Percentiles rank a stretch among this genome's conserved stretches.
Evolutionary conservation across 257 asterid species (phyloP).

Genomic region (Solanum ahanhuiri): DNA sequence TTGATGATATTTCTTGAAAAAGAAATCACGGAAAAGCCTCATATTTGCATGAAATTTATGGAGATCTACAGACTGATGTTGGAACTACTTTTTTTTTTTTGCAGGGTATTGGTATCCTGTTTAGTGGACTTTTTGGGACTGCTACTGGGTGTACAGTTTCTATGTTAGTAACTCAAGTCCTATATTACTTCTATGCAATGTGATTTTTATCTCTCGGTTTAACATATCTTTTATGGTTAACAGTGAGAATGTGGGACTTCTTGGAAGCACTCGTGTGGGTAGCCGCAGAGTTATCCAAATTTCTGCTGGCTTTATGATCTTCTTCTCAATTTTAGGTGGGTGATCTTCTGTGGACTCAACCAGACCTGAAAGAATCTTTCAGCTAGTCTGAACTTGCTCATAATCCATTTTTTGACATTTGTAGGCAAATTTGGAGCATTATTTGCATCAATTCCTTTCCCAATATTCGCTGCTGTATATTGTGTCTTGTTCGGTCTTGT

Average conservation of each 20-base stretch:
- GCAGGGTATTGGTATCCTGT: slow-evolving; percentile 83
- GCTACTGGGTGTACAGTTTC: slow-evolving; percentile 81
- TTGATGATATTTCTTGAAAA: not conserved
- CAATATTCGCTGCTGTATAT: slow-evolving; percentile 81
- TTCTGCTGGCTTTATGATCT: slow-evolving; percentile 95
- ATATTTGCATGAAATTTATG: not conserved
- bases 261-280: slow-evolving; percentile 97
- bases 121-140: slow-evolving; percentile 86
- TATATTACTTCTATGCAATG: not conserved
- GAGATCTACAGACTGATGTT: not conserved
- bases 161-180: slow-evolving; percentile 41
- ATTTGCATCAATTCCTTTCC: slow-evolving; percentile 91
- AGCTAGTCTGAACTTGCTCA: not conserved
- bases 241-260: slow-evolving; percentile 94
- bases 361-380: not conserved
- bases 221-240: not conserved
- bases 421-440: slow-evolving; percentile 95
- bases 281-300: slow-evolving; percentile 89
- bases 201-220: not conserved
- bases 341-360: not conserved
- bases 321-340: slow-evolving; percentile 75
- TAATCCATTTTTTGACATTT: not conserved
- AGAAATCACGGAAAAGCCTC: not conserved
- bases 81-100: not conserved
- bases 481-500: slow-evolving; percentile 92